Conservation (phyloP, 257 asterid genomes). For the Plantago elongata region DNA sequence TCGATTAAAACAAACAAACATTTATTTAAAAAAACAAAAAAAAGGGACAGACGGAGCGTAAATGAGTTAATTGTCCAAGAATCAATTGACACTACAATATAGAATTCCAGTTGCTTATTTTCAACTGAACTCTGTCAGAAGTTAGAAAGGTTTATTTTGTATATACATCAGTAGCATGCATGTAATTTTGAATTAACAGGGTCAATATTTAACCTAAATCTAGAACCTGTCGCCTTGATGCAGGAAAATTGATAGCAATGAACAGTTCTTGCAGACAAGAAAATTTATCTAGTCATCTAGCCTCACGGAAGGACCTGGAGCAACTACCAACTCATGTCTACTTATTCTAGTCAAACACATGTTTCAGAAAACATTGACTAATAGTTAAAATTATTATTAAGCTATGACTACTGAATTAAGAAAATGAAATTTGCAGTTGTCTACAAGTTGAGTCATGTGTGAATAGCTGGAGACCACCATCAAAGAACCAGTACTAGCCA, state of each 20-base stretch:
- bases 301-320: constrained; percentile 8
- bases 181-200: not conserved
- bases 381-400: not conserved
- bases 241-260: not conserved
- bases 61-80: constrained; percentile 5
- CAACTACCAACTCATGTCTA: constrained; percentile 10
- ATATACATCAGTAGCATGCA: not conserved
- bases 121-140: not conserved
- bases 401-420: not conserved
- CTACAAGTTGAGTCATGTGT: not conserved
- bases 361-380: not conserved
- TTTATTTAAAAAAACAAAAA: too few relatives aligned
- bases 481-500: not conserved
- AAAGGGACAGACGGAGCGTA: too few relatives aligned
- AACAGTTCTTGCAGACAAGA: constrained; percentile 3
- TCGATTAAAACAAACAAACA: not conserved
- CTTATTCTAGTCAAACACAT: not conserved
- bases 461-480: not conserved
- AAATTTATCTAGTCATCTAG: constrained; percentile 1
- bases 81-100: not conserved
- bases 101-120: not conserved
- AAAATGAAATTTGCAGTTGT: too few relatives aligned
- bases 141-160: not conserved
- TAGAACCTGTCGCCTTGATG: not conserved
- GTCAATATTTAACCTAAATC: too few relatives aligned